phyloP scores from a whole-genome alignment of 768 basidiomycete species.

The Fomitopsis serialis region DNA sequence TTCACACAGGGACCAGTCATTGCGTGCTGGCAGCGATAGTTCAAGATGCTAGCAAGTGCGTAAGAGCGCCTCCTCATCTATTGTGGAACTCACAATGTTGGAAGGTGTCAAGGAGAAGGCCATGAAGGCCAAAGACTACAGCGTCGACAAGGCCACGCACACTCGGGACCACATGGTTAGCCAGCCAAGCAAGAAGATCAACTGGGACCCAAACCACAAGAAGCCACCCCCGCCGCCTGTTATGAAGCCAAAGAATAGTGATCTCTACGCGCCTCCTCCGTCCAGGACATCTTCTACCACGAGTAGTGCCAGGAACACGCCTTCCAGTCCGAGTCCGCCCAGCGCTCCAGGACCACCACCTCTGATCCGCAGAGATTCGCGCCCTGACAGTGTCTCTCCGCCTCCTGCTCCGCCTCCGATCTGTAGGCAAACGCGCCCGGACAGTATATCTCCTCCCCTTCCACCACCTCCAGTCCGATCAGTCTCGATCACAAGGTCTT shows the following conservation, averaged over 20 bases:
- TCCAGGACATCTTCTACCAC: neutral
- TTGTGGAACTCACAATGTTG: too few relatives aligned
- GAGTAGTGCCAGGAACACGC: neutral
- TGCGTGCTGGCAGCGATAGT: too few relatives aligned
- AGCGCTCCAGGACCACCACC: constrained; percentile 5
- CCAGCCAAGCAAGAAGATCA: constrained; percentile 52
- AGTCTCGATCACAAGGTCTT: neutral
- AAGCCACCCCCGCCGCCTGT: constrained; percentile 36
- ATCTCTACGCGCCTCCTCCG: constrained; percentile 1
- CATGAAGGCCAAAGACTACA: constrained; percentile 50
- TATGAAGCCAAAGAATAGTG: constrained; percentile 4
- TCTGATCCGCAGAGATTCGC: constrained; percentile 6
- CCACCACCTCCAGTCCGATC: constrained; percentile 19
- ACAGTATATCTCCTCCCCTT: constrained; percentile 13
- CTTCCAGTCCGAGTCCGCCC: neutral
- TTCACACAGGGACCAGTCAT: too few relatives aligned
- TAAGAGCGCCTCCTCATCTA: too few relatives aligned
- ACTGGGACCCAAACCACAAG: constrained; percentile 55
- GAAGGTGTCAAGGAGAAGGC: constrained; percentile 61
- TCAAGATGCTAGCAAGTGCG: too few relatives aligned
- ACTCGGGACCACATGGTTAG: constrained; percentile 55
- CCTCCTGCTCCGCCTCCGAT: constrained; percentile 7
- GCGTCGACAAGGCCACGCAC: constrained; percentile 45
- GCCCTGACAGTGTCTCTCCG: constrained; percentile 4
- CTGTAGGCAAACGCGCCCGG: constrained; percentile 9